Base-by-base conservation (phyloP, 2,329 filamentous ascomycete genomes). In the Pestalotiopsis sp. region DNA sequence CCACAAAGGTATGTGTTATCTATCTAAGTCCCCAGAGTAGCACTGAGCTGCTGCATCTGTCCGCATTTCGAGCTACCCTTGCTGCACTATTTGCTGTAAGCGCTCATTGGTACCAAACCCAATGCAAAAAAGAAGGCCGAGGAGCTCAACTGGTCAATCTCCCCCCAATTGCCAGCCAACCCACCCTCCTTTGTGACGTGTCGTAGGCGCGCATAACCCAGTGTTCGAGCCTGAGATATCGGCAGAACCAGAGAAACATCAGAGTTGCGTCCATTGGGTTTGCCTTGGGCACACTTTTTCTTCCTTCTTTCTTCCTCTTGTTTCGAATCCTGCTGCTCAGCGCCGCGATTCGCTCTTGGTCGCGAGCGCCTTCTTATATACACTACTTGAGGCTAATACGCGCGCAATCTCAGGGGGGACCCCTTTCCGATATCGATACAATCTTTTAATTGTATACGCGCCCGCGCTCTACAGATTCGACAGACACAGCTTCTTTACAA, bases 161-260 rank as follows among this genome's bases (percentile, higher is more conserved):
- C 66, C 60, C 36, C 57, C 57, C 45, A 68, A 68, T 69, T 71
- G 70, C 70, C 68, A 71, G 25, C 70, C 67, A 71, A 67, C 70
- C 66, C 70, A 71, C 74, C 72, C 74, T 70, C 69, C 73, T 75
- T 73, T 74, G 74, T 76, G 75, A 78, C 76, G 73, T 75, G 76
- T 77, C 74, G 72, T 66, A 66, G 70, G 27, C 64, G 67, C 72
- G 70, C 71, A 74, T 74, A 69, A 73, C 65, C 70, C 59, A 68
- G 65, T 67, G 67, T 64, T 64, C 23, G 25, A 64, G 41, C 63
- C 68, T 69, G 57, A 66, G 75, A 70, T 68, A 75, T 76, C 71
- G 70, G 70, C 67, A 69, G 66, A 57, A 66, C 27, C 27, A 62
- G 27, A 36, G 27, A 59, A 59, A 36, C 59, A 62, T 25, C 27